Evolutionary conservation across 2,329 filamentous ascomycete species (phyloP).

Genomic region (Parastagonospora nodorum): DNA sequence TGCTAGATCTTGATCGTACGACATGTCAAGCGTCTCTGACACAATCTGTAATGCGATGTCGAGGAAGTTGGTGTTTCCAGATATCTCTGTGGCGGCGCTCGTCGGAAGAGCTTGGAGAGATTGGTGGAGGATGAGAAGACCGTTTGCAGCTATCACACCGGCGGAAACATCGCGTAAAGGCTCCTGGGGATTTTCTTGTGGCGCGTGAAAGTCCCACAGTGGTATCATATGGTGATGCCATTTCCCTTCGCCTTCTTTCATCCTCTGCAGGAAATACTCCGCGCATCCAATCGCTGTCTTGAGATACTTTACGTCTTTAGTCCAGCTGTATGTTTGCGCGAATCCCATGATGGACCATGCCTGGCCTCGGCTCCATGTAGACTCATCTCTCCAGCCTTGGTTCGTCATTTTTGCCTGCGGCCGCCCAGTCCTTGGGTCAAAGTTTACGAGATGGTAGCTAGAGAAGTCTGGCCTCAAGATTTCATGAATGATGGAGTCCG

Average conservation of each 20-base stretch:
- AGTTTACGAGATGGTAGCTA: conserved; percentile 54
- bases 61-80: conserved; percentile 7
- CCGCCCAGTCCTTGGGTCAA: conserved; percentile 50
- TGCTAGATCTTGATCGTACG: conserved; percentile 35
- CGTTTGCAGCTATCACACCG: conserved; percentile 50
- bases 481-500: conserved; percentile 42
- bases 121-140: conserved; percentile 48
- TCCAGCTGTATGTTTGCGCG: conserved; percentile 55
- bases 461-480: conserved; percentile 44
- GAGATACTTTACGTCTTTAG: conserved; percentile 49
- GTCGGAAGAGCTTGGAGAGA: conserved; percentile 28
- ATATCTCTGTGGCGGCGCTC: not conserved
- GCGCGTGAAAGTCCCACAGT: conserved; percentile 60
- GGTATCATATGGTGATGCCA: conserved; percentile 46
- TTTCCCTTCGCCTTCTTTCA: conserved; percentile 42
- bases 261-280: conserved; percentile 52
- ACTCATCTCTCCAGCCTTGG: conserved; percentile 52
- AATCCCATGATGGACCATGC: conserved; percentile 58
- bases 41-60: conserved; percentile 29
- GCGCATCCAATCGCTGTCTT: conserved; percentile 52
- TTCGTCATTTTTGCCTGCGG: conserved; percentile 56
- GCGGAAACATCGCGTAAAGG: conserved; percentile 48
- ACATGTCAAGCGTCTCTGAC: conserved; percentile 35
- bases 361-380: conserved; percentile 56
- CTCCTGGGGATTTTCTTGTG: conserved; percentile 40